Evolutionary conservation across 2,329 filamentous ascomycete species (phyloP), one percentile per base, ranked within the genome.

Genomic region (Sarocladium oryzae): DNA sequence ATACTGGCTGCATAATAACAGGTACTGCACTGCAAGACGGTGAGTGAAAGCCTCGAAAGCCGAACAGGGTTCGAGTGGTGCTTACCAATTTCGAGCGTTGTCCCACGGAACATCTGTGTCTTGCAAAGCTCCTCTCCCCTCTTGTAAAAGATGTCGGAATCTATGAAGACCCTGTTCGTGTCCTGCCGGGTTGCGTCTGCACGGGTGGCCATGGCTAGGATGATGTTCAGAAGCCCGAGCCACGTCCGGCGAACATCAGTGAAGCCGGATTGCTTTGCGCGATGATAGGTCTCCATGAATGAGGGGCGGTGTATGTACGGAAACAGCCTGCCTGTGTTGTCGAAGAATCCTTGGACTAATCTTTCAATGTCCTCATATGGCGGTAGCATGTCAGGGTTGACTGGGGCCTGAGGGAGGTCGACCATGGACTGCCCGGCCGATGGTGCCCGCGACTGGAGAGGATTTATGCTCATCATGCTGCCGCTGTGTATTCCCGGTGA

Each of bases 31-130:
- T 40, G 37, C 5, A 40, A 23, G 7, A n/a, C 13, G 35, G n/a
- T 6, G 35, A 16, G n/a, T 10, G 35, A 37, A n/a, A n/a, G n/a
- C n/a, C n/a, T n/a, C n/a, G n/a, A n/a, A n/a, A n/a, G n/a, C n/a
- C n/a, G n/a, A n/a, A n/a, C n/a, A n/a, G n/a, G n/a, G n/a, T 37
- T 10, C 35, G 16, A 18, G 35, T 37, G 35, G 16, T 37, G 6
- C 41, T 46, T 46, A 46, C 41, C 41, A 46, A 28, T 24, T 20
- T 46, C 41, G n/a, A 46, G n/a, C 11, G n/a, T 49, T n/a, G 32
- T 13, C 11, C 32, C 32, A 16, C 10, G 9, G 16, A 49, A n/a
- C 26, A 35, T 49, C 9, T 21, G 21, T 9, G 13, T 18, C 20
- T 9, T 20, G 11, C 26, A 49, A 13, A 49, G 26, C 15, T 11